Conservation (phyloP, 441 rosid species). For the Kokia cookei region DNA sequence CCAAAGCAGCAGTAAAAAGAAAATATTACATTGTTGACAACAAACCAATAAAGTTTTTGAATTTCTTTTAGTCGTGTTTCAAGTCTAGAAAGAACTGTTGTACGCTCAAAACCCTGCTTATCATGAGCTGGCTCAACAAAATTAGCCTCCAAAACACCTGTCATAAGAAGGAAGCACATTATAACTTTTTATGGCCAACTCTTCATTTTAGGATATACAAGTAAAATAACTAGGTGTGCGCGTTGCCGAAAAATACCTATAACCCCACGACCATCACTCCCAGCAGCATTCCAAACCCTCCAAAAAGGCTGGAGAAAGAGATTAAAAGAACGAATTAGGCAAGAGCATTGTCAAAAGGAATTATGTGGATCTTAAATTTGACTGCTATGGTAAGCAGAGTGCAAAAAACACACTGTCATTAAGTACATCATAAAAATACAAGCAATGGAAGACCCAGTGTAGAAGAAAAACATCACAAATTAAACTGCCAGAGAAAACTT, state of each 20-base stretch:
- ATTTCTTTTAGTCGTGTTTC: conserved; percentile 56
- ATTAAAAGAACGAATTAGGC: background rate
- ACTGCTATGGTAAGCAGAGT: background rate
- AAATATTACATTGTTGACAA: background rate
- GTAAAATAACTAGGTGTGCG: conserved; percentile 9
- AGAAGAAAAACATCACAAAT: background rate
- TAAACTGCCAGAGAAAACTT: background rate
- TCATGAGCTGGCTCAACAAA: conserved; percentile 80
- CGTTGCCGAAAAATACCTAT: conserved; percentile 45
- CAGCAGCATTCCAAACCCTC: conserved; percentile 97
- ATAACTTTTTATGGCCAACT: background rate
- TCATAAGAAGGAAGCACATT: conserved; percentile 13
- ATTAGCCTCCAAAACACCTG: conserved; percentile 86
- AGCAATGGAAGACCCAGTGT: background rate
- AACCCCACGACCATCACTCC: conserved; percentile 96
- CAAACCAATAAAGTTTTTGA: conserved; percentile 88
- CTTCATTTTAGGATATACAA: conserved; percentile 7
- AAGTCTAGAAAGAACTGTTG: conserved; percentile 64
- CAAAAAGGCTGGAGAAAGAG: conserved; percentile 74
- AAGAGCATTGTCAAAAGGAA: background rate
- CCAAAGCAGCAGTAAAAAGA: background rate
- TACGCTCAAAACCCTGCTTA: conserved; percentile 75
- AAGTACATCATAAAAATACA: background rate
- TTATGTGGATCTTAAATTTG: background rate
- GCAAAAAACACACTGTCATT: background rate